phyloP scores from a whole-genome alignment of 2,329 filamentous ascomycete species.

The Alternaria panax region DNA sequence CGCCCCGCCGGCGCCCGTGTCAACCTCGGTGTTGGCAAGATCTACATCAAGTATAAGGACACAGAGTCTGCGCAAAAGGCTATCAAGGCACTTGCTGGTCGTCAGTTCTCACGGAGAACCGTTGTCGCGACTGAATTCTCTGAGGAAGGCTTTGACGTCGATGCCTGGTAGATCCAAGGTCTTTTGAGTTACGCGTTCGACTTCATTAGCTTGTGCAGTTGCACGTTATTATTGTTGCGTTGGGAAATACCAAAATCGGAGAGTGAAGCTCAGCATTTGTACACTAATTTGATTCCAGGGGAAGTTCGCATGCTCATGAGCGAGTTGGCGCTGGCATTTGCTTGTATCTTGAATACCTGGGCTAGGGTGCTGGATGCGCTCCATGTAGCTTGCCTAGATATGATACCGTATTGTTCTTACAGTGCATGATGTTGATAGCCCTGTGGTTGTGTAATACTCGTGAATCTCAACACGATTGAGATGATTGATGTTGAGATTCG shows the following conservation, averaged over 20 bases:
- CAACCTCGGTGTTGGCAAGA: constrained; percentile 92
- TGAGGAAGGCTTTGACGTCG: constrained; percentile 96
- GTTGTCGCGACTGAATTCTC: constrained; percentile 97
- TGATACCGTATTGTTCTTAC: background rate
- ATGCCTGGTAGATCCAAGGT: constrained; percentile 71
- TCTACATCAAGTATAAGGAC: constrained; percentile 91
- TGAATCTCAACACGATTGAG: background rate
- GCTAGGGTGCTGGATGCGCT: background rate
- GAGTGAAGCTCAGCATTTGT: constrained; percentile 9
- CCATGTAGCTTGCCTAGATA: constrained; percentile 2
- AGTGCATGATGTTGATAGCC: background rate
- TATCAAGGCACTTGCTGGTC: constrained; percentile 85
- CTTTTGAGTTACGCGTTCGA: constrained; percentile 4
- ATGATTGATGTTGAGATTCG: background rate
- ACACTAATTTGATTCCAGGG: constrained; percentile 16
- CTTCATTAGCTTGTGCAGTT: constrained; percentile 9
- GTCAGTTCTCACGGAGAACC: constrained; percentile 95
- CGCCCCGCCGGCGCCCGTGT: constrained; percentile 84
- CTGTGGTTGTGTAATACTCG: background rate
- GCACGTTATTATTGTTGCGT: constrained; percentile 1
- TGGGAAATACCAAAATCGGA: constrained; percentile 7
- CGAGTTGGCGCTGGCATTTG: constrained; percentile 3
- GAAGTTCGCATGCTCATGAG: constrained; percentile 3
- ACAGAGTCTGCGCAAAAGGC: constrained; percentile 82
- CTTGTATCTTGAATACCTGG: constrained; percentile 13